phyloP scores from a whole-genome alignment of 805 yeast species.

The Saccharomycopsis synnaedendra region DNA sequence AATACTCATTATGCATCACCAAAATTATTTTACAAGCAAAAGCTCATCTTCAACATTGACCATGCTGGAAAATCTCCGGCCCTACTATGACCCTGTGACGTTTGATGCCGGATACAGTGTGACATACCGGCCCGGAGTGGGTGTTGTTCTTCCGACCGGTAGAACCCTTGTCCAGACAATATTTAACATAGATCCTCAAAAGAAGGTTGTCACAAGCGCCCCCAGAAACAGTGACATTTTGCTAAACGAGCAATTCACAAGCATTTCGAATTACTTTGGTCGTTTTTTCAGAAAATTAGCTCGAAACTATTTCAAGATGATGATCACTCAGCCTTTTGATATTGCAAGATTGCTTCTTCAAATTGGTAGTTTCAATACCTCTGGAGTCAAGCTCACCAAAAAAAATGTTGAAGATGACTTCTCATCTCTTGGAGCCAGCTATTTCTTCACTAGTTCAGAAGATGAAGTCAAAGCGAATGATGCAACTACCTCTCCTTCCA shows the following conservation, averaged over 20 bases:
- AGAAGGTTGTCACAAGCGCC: neutral
- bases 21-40: no score
- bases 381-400: neutral
- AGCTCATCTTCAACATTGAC: no score
- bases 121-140: slow-evolving; percentile 48
- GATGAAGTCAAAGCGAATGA: slow-evolving; percentile 2
- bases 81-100: slow-evolving; percentile 58
- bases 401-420: slow-evolving; percentile 1
- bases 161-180: slow-evolving; percentile 23
- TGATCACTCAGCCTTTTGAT: slow-evolving; percentile 83
- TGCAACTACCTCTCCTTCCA: slow-evolving; percentile 1
- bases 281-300: slow-evolving; percentile 51
- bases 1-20: no score
- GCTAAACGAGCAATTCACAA: neutral
- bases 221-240: slow-evolving; percentile 7
- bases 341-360: slow-evolving; percentile 69
- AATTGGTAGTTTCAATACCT: slow-evolving; percentile 48
- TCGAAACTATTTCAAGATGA: slow-evolving; percentile 55
- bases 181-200: slow-evolving; percentile 3
- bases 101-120: slow-evolving; percentile 57
- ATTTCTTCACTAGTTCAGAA: slow-evolving; percentile 22
- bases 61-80: slow-evolving; percentile 31
- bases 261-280: neutral
- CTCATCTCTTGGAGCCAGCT: slow-evolving; percentile 17
- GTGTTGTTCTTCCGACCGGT: slow-evolving; percentile 40